Evolutionary conservation across 2,329 filamentous ascomycete genomes (phyloP).

Genomic region (Exophiala lecanii-corni): DNA sequence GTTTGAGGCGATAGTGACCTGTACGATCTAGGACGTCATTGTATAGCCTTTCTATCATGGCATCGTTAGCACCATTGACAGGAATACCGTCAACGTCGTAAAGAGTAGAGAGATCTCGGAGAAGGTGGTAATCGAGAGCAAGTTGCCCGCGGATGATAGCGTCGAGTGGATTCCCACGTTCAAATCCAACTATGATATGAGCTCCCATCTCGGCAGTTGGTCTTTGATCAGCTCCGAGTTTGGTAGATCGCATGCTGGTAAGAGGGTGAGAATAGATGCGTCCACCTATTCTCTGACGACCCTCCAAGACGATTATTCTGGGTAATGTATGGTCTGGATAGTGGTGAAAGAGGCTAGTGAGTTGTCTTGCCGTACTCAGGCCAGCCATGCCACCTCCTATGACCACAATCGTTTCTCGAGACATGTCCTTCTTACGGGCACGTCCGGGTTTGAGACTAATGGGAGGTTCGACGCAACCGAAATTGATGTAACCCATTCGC

Average conservation of each 20-base stretch:
- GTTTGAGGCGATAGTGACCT: conserved; percentile 81
- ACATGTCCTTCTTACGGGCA: conserved; percentile 42
- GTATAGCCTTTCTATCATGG: conserved; percentile 83
- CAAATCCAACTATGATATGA: conserved; percentile 97
- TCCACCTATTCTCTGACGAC: conserved; percentile 79
- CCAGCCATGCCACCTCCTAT: conserved; percentile 94
- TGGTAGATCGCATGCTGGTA: conserved; percentile 53
- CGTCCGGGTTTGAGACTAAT: conserved; percentile 39
- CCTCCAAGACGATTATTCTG: conserved; percentile 77
- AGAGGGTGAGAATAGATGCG: conserved; percentile 82
- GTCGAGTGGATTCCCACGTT: conserved; percentile 90
- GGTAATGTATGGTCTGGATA: conserved; percentile 69
- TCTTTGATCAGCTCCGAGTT: conserved; percentile 50
- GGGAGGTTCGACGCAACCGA: conserved; percentile 78
- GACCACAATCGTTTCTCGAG: conserved; percentile 72
- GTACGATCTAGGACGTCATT: conserved; percentile 92
- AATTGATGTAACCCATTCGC: conserved; percentile 91
- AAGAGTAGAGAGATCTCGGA: conserved; percentile 76
- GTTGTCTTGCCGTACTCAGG: conserved; percentile 82
- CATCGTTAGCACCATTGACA: conserved; percentile 73
- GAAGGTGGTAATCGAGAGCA: conserved; percentile 75
- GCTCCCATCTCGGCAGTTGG: conserved; percentile 95
- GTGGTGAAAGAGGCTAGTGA: conserved; percentile 80
- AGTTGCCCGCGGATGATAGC: conserved; percentile 87
- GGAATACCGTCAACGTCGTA: conserved; percentile 65